Base-by-base conservation (phyloP, 2,329 filamentous ascomycete species). In the Microdochium bolleyi region DNA sequence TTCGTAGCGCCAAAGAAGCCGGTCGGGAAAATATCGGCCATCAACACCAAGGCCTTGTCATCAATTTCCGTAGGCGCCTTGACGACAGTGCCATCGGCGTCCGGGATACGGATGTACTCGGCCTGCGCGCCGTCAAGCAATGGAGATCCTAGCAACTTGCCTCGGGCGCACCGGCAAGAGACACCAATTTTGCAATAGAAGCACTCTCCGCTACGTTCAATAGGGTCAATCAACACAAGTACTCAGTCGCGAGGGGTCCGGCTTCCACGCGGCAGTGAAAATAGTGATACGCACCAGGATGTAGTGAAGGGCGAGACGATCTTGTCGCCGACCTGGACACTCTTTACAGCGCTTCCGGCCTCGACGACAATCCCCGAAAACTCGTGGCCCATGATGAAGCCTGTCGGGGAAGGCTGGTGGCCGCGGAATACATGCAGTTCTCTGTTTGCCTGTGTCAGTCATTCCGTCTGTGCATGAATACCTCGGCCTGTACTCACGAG, bases 11-110 rank as follows among this genome's bases (percentile, higher is more conserved):
- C 91, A 61, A 92, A 95, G 71, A 83, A 95, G 8, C 92, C 88
- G 0, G 85, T 89, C 1, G 91, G 91, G 69, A 94, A 95, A 61
- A 96, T 95, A 64, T 96, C 91, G 16, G 89, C 90, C 91, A 96
- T 95, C 24, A 96, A 78, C 7, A 95, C 83, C 49, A 95, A 76
- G 34, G 83, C 83, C 57, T 87, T 80, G 59, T 92, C 85, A 21
- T 85, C 81, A 54, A 95, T 86, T 9, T 78, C 81, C 1, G 80
- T 69, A 0, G 88, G 87, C 0, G 89, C 85, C 62, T 85, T 86
- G 63, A 91, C 79, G n/a, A 86, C 81, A 1, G 89, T 95, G 34
- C 83, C 83, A 62, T 95, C 90, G 11, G 91, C 91, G 52, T 86
- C 73, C 0, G 92, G 92, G 14, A 95, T 80, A 32, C 89, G 84